Conservation (phyloP, 768 basidiomycete genomes). For the Suillus occidentalis region DNA sequence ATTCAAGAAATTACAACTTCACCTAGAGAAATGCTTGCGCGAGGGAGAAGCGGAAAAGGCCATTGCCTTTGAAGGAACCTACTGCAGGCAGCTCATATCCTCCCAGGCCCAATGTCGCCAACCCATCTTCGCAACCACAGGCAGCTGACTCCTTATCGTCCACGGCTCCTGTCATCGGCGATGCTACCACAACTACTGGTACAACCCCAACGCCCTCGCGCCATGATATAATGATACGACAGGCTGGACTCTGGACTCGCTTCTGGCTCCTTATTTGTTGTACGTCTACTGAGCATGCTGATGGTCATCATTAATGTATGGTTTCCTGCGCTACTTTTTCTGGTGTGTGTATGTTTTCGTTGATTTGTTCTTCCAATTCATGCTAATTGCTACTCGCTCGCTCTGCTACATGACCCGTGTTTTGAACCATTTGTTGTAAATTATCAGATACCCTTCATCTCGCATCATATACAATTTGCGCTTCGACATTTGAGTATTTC, state of each 20-base stretch:
- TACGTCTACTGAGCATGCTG: not conserved
- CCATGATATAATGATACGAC: not conserved
- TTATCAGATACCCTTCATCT: no score
- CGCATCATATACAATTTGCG: no score
- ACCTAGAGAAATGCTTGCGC: not conserved
- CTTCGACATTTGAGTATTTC: no score
- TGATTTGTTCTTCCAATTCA: no score
- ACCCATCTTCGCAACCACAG: not conserved
- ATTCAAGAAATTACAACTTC: no score
- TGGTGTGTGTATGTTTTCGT: no score
- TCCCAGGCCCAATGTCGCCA: not conserved
- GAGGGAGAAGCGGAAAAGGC: not conserved
- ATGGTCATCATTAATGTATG: conserved; percentile 21
- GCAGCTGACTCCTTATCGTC: not conserved
- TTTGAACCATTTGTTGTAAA: no score
- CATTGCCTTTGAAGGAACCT: no score
- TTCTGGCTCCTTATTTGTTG: not conserved
- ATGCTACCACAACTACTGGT: not conserved
- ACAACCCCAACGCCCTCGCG: not conserved
- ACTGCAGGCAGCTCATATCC: not conserved
- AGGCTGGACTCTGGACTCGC: not conserved
- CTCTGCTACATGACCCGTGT: no score
- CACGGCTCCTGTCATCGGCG: not conserved
- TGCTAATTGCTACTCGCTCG: no score
- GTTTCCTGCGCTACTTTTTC: not conserved